These are phyloP conservation scores for Solanum paucissectum DNA, from an alignment of 257 asterid species.

Conservation along the genomic window DNA sequence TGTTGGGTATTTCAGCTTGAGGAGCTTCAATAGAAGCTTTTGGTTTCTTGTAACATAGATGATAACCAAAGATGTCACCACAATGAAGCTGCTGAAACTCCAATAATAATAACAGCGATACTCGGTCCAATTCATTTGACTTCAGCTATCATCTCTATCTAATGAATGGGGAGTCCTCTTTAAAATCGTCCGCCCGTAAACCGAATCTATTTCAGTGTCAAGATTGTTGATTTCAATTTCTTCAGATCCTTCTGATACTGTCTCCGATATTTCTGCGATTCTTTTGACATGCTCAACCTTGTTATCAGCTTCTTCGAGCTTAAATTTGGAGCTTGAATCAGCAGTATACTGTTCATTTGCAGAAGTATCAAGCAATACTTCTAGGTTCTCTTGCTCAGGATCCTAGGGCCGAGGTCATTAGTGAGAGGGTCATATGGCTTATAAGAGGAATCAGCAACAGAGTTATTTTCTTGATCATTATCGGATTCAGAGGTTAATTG, in stretches of 20 bases:
- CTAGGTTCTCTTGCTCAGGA: conserved; percentile 27
- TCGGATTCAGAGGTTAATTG: conserved; percentile 8
- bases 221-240: neutral
- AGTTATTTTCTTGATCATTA: conserved; percentile 10
- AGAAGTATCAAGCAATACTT: neutral
- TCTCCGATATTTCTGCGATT: neutral
- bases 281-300: neutral
- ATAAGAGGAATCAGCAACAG: conserved; percentile 14
- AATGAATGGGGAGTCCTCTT: no score
- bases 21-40: conserved; percentile 9
- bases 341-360: neutral
- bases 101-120: neutral
- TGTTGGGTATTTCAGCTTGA: neutral
- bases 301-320: conserved; percentile 1
- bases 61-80: conserved; percentile 25
- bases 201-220: neutral
- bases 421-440: conserved; percentile 45
- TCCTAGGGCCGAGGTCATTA: conserved; percentile 49
- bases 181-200: no score
- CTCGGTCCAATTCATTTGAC: conserved; percentile 8
- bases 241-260: neutral
- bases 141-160: neutral
- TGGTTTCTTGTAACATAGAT: conserved; percentile 8
- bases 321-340: neutral
- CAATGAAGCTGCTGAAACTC: conserved; percentile 6